Percentiles rank a stretch among this genome's conserved stretches.
Conservation (phyloP, 2,329 filamentous ascomycete genomes). For the Aspergillus latus region DNA sequence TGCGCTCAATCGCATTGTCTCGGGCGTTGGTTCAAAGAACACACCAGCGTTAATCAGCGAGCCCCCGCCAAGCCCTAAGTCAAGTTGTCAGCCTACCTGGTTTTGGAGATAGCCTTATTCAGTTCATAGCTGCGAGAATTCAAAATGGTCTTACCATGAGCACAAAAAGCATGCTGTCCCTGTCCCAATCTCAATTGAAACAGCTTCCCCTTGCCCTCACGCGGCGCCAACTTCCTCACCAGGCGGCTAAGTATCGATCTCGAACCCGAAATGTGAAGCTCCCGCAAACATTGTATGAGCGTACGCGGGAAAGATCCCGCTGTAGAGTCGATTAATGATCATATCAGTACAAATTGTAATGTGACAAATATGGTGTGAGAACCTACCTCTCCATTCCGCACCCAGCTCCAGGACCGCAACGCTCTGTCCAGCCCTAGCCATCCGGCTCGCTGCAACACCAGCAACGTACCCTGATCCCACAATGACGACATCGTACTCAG, state of each 20-base stretch:
- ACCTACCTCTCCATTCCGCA: constrained; percentile 48
- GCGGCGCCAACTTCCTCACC: constrained; percentile 6
- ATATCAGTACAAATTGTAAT: background rate
- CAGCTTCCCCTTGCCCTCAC: constrained; percentile 57
- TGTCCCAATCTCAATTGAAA: constrained; percentile 64
- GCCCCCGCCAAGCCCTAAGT: constrained; percentile 57
- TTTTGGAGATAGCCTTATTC: no score
- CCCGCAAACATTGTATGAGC: constrained; percentile 11
- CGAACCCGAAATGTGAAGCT: constrained; percentile 16
- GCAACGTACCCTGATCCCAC: constrained; percentile 70
- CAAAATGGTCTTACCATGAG: constrained; percentile 49
- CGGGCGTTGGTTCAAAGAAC: constrained; percentile 59
- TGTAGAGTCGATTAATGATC: background rate
- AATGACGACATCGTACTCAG: constrained; percentile 63
- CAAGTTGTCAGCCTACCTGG: background rate
- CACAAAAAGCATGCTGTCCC: constrained; percentile 63
- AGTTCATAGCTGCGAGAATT: background rate
- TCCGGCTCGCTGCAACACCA: constrained; percentile 63
- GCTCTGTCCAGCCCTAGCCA: constrained; percentile 60
- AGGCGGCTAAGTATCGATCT: background rate
- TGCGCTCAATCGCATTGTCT: constrained; percentile 52
- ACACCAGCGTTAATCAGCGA: constrained; percentile 70
- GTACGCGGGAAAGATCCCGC: constrained; percentile 15
- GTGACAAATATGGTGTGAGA: background rate
- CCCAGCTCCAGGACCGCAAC: constrained; percentile 67